Percentiles rank a stretch among this genome's conserved stretches.
Evolutionary conservation across 2,329 filamentous ascomycete species (phyloP).

Genomic region (Fusarium humuli): DNA sequence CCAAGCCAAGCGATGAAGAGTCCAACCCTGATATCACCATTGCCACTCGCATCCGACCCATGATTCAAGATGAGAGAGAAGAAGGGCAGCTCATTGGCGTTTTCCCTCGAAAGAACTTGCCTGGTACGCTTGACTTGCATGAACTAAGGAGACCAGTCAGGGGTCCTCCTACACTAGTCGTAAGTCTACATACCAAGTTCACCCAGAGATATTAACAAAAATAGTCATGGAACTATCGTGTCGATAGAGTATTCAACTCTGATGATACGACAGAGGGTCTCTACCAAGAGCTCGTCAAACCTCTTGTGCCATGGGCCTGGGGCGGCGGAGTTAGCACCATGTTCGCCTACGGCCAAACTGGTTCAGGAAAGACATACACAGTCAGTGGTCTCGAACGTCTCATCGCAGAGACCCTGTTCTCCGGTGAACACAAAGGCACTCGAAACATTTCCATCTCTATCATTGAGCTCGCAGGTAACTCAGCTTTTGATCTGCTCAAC

Average conservation of each 20-base stretch:
- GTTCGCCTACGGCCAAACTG: conserved; percentile 62
- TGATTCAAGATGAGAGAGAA: conserved; percentile 51
- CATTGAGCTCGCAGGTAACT: conserved; percentile 55
- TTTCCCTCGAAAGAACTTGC: conserved; percentile 9
- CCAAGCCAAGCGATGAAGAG: conserved; percentile 9
- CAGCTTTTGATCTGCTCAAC: conserved; percentile 56
- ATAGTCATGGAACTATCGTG: conserved; percentile 51
- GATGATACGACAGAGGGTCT: conserved; percentile 54
- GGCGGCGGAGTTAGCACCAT: conserved; percentile 61
- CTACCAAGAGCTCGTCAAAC: conserved; percentile 55
- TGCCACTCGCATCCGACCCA: conserved; percentile 52
- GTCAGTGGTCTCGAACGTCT: conserved; percentile 57
- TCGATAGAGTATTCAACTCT: conserved; percentile 53
- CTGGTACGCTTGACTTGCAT: conserved; percentile 51
- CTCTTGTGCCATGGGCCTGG: conserved; percentile 60
- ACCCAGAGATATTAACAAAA: background rate
- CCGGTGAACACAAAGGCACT: conserved; percentile 36
- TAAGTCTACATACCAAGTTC: conserved; percentile 6
- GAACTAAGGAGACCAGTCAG: conserved; percentile 51
- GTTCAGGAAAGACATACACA: conserved; percentile 61
- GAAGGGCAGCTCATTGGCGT: conserved; percentile 46
- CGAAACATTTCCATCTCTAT: conserved; percentile 53
- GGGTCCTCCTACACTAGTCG: conserved; percentile 50
- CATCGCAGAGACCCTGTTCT: conserved; percentile 53
- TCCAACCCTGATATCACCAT: conserved; percentile 50